Evolutionary conservation across 2,329 filamentous ascomycete genomes (phyloP).

Genomic region (Diaporthe australafricana): DNA sequence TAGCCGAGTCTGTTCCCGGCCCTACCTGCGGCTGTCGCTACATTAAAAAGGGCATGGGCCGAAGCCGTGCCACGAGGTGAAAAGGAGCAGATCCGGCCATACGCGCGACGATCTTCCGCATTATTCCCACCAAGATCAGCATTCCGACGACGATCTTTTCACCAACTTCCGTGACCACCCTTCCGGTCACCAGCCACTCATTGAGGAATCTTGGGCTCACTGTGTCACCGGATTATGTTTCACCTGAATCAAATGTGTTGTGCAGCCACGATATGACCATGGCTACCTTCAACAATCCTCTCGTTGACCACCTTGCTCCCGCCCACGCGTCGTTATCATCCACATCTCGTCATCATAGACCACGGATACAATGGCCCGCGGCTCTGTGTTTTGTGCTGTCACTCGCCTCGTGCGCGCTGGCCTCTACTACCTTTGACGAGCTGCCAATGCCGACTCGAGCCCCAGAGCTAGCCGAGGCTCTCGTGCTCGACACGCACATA

Average conservation of each 20-base stretch:
- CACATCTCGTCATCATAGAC: constrained; percentile 34
- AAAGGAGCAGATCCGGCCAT: constrained; percentile 2
- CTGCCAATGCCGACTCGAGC: constrained; percentile 42
- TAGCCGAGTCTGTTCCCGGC: constrained; percentile 10
- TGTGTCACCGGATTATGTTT: constrained; percentile 42
- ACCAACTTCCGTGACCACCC: background rate
- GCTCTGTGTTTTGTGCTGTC: constrained; percentile 40
- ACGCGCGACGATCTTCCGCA: constrained; percentile 16
- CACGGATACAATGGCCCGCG: constrained; percentile 44
- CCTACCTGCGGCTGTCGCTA: background rate
- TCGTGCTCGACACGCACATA: constrained; percentile 51
- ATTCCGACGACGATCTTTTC: constrained; percentile 1
- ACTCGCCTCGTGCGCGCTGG: constrained; percentile 43
- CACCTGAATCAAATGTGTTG: constrained; percentile 39
- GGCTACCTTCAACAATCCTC: constrained; percentile 38
- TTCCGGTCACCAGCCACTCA: constrained; percentile 29
- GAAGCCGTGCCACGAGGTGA: constrained; percentile 23
- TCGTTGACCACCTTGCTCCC: constrained; percentile 22
- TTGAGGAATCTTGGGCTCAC: constrained; percentile 24
- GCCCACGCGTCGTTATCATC: background rate
- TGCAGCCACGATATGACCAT: constrained; percentile 44
- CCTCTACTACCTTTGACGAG: constrained; percentile 37
- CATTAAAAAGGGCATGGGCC: constrained; percentile 25
- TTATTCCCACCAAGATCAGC: constrained; percentile 15
- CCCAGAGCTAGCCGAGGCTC: constrained; percentile 44